A percentile compares a stretch with the other conserved stretches of the same genome.
These are phyloP conservation scores for Nitzschia sp. DNA, from an alignment of 108 stramenopile genomes.

Conservation along the genomic window DNA sequence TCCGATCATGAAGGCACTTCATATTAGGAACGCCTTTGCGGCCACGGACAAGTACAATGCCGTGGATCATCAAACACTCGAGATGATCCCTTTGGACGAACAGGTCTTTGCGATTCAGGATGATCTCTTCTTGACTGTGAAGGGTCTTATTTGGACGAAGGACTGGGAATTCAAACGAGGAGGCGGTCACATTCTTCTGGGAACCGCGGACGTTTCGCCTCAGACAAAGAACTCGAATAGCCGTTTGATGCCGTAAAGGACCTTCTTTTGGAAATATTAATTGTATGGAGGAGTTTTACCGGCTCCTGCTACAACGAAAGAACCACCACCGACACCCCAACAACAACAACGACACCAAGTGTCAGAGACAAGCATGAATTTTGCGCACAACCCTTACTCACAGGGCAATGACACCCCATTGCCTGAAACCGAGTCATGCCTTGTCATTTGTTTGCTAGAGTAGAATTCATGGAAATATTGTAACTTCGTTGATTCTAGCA, in stretches of 20 bases:
- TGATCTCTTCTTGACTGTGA: constrained; percentile 32
- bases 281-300: neutral
- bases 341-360: neutral
- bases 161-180: constrained; percentile 11
- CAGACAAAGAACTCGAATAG: neutral
- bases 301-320: neutral
- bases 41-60: constrained; percentile 35
- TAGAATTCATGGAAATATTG: neutral
- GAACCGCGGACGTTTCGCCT: constrained; percentile 2
- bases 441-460: neutral
- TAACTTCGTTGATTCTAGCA: no score
- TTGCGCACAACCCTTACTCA: neutral
- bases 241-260: neutral
- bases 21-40: constrained; percentile 52
- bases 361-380: neutral
- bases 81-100: constrained; percentile 21
- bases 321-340: neutral
- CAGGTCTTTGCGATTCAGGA: constrained; percentile 29
- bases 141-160: constrained; percentile 41
- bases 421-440: neutral
- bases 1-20: constrained; percentile 61
- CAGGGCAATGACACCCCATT: neutral
- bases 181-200: constrained; percentile 16
- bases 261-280: neutral
- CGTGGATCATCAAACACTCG: constrained; percentile 6